Evolutionary conservation across 352 stramenopile genomes (phyloP), one percentile per base, ranked within the genome.

Genomic region (Thalassiosira pacifica): DNA sequence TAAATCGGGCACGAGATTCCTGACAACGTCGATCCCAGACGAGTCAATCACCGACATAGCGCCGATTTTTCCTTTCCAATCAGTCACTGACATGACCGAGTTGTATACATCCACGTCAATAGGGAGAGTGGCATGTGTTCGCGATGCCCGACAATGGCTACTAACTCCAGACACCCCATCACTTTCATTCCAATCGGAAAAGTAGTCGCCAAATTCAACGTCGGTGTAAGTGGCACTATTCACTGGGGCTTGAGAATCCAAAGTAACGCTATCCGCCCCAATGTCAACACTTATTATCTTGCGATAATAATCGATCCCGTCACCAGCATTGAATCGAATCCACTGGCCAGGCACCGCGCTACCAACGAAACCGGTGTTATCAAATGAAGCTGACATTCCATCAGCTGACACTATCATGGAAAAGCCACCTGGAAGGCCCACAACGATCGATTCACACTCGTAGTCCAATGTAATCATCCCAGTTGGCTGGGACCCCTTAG

Each of bases 391-490:
- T 53, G 78, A 78, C 75, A 90, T 85, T 19, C 88, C 88, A 77
- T 89, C 79, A 66, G 48, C 66, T 37, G 82, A 91, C 19, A 86
- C 68, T 27, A 69, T 34, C 76, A 93, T 91, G 19, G 76, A 88
- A 70, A 71, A 76, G 13, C 69, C 42, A 79, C 32, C 48, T 32
- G 71, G 60, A 72, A 93, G 75, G 10, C 8, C 52, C 18, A 59
- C 68, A 37, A 86, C 68, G 48, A 31, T 74, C 18, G 85, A 89
- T 86, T 96, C 93, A 76, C 93, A 96, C 63, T 92, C 85, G 73
- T 96, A 96, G 18, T 84, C 82, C 24, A 96, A 82, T 65, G 88
- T 90, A 61, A 96, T 92, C 65, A 83, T 89, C 22, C 90, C 91
- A 72, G 89, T 85, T 18, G 93, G 93, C 72, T 96, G 92, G 69